These are phyloP conservation scores for Nicotiana obtusifolia DNA, from an alignment of 257 asterid genomes.

Conservation along the genomic window DNA sequence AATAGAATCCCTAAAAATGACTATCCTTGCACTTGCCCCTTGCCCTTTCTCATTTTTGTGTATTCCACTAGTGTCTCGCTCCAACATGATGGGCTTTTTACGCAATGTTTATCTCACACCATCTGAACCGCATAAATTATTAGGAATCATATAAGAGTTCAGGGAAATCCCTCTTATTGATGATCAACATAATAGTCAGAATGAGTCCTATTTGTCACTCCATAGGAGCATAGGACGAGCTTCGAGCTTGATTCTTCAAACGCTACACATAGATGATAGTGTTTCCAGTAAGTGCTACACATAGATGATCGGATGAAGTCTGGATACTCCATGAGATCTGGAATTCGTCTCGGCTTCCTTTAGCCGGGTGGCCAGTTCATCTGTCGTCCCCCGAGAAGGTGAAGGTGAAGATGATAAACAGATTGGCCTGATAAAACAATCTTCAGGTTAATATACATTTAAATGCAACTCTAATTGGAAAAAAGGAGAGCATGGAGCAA, in stretches of 20 bases:
- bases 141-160: not conserved
- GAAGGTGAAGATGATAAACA: conserved; percentile 86
- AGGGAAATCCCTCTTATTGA: not conserved
- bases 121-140: not conserved
- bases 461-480: not conserved
- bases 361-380: conserved; percentile 99
- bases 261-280: not conserved
- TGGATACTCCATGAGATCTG: not conserved
- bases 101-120: not conserved
- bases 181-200: not conserved
- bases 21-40: too few relatives aligned
- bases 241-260: not conserved
- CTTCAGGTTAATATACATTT: not conserved
- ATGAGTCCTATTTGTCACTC: not conserved
- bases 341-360: conserved; percentile 1
- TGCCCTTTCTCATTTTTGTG: too few relatives aligned
- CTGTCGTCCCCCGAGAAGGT: conserved; percentile 91
- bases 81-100: too few relatives aligned
- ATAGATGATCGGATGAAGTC: not conserved
- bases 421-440: conserved; percentile 61
- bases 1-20: too few relatives aligned
- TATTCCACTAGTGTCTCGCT: too few relatives aligned
- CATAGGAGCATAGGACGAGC: not conserved
- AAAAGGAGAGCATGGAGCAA: not conserved
- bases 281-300: not conserved